Evolutionary conservation across 1,139 yeast genomes (phyloP), one percentile per base, ranked within the genome.

Genomic region (Lodderomyces pseudojiufengensis): DNA sequence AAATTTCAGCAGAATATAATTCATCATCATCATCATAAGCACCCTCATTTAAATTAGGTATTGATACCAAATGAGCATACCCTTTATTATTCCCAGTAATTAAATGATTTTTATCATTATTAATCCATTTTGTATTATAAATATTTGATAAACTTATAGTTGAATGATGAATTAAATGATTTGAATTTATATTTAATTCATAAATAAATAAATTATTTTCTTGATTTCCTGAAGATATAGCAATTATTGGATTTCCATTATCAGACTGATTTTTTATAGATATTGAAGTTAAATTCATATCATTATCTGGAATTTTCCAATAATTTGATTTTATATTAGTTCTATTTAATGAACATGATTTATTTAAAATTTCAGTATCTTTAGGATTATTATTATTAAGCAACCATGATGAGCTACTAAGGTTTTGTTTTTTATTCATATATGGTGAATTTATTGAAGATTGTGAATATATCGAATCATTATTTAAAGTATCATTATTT

Each of bases 71-170:
- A 55, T 85, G 84, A 1, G 79, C 83, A 43, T 76, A 65, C 1
- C 95, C 95, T 37, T 76, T 71, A 40, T 66, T 72, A 52, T 84
- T 88, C 5, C 95, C 95, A 0, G 90, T 73, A 11, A 82, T 66
- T 33, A 85, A 53, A 38, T 62, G 59, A 29, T 59, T 54, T 12
- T 52, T 25, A 51, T 59, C 36, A 12, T 30, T 30, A 20, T 31
- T 31, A 3, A 32, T 20, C 94, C 94, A 84, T 42, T 75, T 66
- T 61, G 84, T 59, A 0, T 80, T 65, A 46, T 78, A 74, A 27
- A 84, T 80, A 41, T 78, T 76, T 1, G 92, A 87, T 30, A 85
- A 64, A 0, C 85, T 57, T 31, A 85, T 79, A 2, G 94, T 84
- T 49, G 81, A 84, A 47, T 82, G 80, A 59, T 84, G 95, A 13